Evolutionary conservation across 768 basidiomycete genomes (phyloP).

Genomic region (Trametopsis cervina): DNA sequence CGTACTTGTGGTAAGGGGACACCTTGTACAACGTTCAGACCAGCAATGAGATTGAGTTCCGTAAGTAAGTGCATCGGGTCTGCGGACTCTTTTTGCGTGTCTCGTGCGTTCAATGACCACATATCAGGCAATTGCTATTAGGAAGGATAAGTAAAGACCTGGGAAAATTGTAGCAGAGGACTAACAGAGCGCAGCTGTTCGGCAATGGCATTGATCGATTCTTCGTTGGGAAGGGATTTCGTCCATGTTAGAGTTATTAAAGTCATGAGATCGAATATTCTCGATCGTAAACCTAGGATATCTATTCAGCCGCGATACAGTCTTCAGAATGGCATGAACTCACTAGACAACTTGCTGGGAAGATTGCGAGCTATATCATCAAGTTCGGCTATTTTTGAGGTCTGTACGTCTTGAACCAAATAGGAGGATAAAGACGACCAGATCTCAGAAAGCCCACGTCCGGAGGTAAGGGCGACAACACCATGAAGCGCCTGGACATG

Average conservation of each 20-base stretch:
- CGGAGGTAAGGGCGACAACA: constrained; percentile 54
- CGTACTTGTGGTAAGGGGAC: no score
- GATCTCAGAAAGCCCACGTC: constrained; percentile 63
- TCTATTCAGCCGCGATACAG: not conserved
- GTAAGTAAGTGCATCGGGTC: not conserved
- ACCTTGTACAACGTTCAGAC: not conserved
- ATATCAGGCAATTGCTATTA: not conserved
- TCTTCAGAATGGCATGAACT: not conserved
- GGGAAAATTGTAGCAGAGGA: no score
- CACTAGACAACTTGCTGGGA: not conserved
- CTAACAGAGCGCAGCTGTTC: not conserved
- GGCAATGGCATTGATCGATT: constrained; percentile 1
- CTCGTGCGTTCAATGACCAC: not conserved
- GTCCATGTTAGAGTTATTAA: constrained; percentile 11
- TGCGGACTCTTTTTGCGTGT: not conserved
- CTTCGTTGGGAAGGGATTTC: not conserved
- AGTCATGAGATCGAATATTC: constrained; percentile 19
- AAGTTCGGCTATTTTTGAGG: not conserved
- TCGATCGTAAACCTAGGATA: constrained; percentile 12
- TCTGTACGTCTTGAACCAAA: not conserved
- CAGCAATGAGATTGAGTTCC: not conserved
- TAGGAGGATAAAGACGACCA: constrained; percentile 46
- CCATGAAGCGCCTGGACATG: constrained; percentile 35
- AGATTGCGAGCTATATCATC: not conserved
- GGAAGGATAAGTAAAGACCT: no score